Evolutionary conservation across 768 basidiomycete genomes (phyloP), one percentile per base, ranked within the genome.

Genomic region (Infundibulicybe gibba): DNA sequence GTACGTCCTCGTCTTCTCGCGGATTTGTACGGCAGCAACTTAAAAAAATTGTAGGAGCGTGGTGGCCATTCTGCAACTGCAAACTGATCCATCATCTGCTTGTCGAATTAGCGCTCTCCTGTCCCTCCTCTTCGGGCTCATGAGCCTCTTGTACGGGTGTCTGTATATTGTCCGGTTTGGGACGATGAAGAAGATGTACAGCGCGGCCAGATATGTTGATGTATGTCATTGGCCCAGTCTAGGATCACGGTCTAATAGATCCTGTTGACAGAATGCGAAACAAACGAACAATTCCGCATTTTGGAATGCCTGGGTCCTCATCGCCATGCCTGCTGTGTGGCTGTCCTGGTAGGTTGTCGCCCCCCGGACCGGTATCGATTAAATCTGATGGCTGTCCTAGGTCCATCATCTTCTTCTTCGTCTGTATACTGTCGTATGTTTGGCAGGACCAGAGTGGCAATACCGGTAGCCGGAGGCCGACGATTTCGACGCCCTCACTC

Each of bases 81-180:
- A 68, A 0, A 59, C 67, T 5, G 84, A 87, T 52, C 81, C 85
- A 0, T 25, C 25, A 8, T 25, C 25, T 8, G 49, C 87, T 9
- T 82, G 78, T 3, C 75, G 86, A 35, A 81, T 78, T 2, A 66
- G 76, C 0, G 82, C 84, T 0, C 64, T 88, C 3, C 56, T 85
- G n/a, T 85, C 85, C 3, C 64, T 89, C 15, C 68, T 81, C 0
- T 85, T 77, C 32, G 81, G 83, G 1, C 55, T 87, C 49, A 81
- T 87, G 77, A 86, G 85, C 53, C 65, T 89, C 16, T 75, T 76
- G 2, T 90, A 80, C 56, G 87, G 87, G 0, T 87, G 87, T 53
- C 72, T 85, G 46, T 89, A 84, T 61, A 87, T 85, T 13, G 69
- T 89, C 13, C 68, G 83, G 20, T 89, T 89, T 49, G 77, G 78